Evolutionary conservation across 371 early-diverging fungal genomes (phyloP).

Genomic region (Mucor ambiguus): DNA sequence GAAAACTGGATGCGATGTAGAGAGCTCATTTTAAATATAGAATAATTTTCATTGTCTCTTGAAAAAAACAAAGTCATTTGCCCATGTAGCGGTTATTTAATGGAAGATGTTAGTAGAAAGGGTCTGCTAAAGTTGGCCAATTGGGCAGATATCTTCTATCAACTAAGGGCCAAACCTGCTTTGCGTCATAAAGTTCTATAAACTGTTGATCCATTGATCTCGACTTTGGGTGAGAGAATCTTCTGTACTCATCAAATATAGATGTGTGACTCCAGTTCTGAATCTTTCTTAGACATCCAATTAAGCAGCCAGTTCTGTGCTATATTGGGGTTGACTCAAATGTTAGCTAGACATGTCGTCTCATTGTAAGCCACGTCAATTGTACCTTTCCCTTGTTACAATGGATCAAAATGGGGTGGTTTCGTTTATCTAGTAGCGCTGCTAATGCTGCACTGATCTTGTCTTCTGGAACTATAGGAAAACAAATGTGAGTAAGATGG

Average conservation of each 20-base stretch:
- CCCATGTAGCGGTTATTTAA: constrained; percentile 9
- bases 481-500: not conserved
- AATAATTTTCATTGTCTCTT: constrained; percentile 6
- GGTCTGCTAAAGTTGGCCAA: constrained; percentile 71
- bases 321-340: constrained; percentile 19
- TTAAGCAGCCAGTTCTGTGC: constrained; percentile 96
- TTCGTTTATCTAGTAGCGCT: constrained; percentile 81
- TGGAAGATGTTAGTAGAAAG: constrained; percentile 13
- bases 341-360: not conserved
- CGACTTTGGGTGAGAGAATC: constrained; percentile 92
- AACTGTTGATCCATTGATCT: constrained; percentile 97
- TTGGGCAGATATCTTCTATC: constrained; percentile 71
- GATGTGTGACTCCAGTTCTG: constrained; percentile 95
- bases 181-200: constrained; percentile 92
- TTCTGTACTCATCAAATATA: constrained; percentile 96
- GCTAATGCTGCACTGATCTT: constrained; percentile 87
- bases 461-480: constrained; percentile 78
- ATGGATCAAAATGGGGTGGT: constrained; percentile 94
- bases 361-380: not conserved
- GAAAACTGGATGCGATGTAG: not conserved
- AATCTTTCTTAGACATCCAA: constrained; percentile 92
- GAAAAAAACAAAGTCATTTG: constrained; percentile 7
- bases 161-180: constrained; percentile 76
- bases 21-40: not conserved
- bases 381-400: constrained; percentile 96